A percentile compares a stretch with the other conserved stretches of the same genome.
Evolutionary conservation across 192 early-diverging fungal genomes (phyloP).

Genomic region (Backusella mclennaniae): DNA sequence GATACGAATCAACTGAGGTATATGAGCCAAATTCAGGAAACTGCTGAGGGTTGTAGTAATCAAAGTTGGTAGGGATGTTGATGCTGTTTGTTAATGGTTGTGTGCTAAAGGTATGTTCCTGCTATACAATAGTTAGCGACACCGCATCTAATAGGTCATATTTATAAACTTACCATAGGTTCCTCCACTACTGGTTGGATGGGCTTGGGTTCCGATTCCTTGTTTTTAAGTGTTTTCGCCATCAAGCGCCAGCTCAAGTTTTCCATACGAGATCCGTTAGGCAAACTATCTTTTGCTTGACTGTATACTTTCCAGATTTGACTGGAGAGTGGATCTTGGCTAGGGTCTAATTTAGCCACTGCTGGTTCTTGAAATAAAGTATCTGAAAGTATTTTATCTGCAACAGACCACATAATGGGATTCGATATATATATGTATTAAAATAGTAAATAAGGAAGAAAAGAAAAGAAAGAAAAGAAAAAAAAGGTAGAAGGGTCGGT

Average conservation of each 20-base stretch:
- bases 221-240: conserved; percentile 56
- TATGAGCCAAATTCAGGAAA: conserved; percentile 1
- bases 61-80: neutral
- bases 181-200: conserved; percentile 2
- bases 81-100: neutral
- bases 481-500: neutral
- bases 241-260: conserved; percentile 83
- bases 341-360: neutral
- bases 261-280: conserved; percentile 73
- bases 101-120: neutral
- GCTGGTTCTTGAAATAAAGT: neutral
- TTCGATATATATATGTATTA: neutral
- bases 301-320: conserved; percentile 74
- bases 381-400: conserved; percentile 16
- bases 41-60: neutral
- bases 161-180: neutral
- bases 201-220: conserved; percentile 11
- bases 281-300: conserved; percentile 74
- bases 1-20: neutral
- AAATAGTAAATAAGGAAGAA: neutral
- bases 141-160: neutral
- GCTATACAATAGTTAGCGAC: neutral
- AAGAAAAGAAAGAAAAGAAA: neutral
- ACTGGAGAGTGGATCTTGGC: conserved; percentile 49
- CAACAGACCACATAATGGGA: conserved; percentile 3